Evolutionary conservation across 306 rosid genomes (phyloP), one percentile per base, ranked within the genome.

Genomic region (Bauhinia variegata): DNA sequence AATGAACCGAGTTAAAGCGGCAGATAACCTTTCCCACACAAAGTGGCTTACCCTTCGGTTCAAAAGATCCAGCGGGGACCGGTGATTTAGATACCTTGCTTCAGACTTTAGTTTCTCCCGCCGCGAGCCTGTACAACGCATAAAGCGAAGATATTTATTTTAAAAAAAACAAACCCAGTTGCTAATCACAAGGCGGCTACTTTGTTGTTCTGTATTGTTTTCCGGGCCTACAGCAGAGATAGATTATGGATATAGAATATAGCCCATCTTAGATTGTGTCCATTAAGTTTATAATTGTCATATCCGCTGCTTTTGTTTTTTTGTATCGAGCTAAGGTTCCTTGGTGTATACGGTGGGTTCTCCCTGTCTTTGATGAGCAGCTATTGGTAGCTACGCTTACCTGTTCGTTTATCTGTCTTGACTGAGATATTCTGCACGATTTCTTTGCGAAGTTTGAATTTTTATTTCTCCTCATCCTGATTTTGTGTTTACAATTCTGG

Each of bases 401-500:
- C 38, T 33, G 0, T 60, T 51, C 18, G 57, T 43, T 68, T 30
- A 1, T 46, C 37, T 11, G 6, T 32, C 34, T 43, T 32, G 53
- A 16, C 37, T 32, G 53, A 16, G 4, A 5, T 32, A 19, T 38
- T 42, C 17, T 34, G 19, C 7, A 3, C 69, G 50, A 63, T 14
- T 37, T 15, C 15, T 53, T 11, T 63, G 65, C 60, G 17, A 65
- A 57, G 50, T 16, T 49, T 65, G 47, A 4, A 44, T 76, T 15
- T 57, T 23, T 6, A 12, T 59, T 56, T 33, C 19, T 19, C 34
- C 44, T 4, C 10, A 19, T 10, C 13, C 4, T 6, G 33, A 4
- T 36, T 64, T 31, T 56, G 13, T 67, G 41, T 32, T 75, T 61
- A 16, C 60, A 43, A 30, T 53, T 72, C 61, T 53, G 42, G 61